Evolutionary conservation across 148 eudicot genomes (phyloP).

Genomic region (Silene uniflora): DNA sequence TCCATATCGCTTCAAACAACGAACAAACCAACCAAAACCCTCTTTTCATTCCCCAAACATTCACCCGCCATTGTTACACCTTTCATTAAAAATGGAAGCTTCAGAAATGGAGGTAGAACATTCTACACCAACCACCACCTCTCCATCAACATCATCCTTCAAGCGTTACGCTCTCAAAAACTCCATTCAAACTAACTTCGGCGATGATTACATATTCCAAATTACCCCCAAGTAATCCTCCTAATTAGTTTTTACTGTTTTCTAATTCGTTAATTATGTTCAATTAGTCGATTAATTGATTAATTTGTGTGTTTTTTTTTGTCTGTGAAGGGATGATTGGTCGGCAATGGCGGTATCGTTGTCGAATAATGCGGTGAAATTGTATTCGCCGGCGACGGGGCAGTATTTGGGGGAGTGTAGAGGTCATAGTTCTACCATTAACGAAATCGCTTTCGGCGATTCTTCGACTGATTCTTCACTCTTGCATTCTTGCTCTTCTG

Average conservation of each 20-base stretch:
- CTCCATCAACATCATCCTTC: conserved; percentile 18
- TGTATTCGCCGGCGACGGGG: conserved; percentile 72
- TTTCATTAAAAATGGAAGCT: conserved; percentile 30
- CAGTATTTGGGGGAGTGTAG: conserved; percentile 74
- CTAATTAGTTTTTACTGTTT: background rate
- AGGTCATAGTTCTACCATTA: conserved; percentile 60
- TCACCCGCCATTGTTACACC: conserved; percentile 17
- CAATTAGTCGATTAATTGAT: background rate
- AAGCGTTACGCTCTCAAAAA: conserved; percentile 65
- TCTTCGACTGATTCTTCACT: conserved; percentile 37
- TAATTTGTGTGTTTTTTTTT: background rate
- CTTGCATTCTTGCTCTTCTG: conserved; percentile 75
- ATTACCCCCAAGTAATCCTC: conserved; percentile 54
- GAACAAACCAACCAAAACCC: background rate
- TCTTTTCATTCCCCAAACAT: too few species aligned
- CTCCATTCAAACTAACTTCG: conserved; percentile 82
- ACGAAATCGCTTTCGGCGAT: conserved; percentile 59
- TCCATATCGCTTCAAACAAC: too few species aligned
- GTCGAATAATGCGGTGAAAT: conserved; percentile 66
- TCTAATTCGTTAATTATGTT: background rate
- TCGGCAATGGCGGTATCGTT: conserved; percentile 85
- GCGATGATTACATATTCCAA: conserved; percentile 87
- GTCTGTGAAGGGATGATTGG: conserved; percentile 71
- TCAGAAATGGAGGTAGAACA: conserved; percentile 63
- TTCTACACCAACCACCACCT: background rate